These are phyloP conservation scores for Ascoidea rubescens DNA, from an alignment of 805 yeast genomes.

Conservation along the genomic window DNA sequence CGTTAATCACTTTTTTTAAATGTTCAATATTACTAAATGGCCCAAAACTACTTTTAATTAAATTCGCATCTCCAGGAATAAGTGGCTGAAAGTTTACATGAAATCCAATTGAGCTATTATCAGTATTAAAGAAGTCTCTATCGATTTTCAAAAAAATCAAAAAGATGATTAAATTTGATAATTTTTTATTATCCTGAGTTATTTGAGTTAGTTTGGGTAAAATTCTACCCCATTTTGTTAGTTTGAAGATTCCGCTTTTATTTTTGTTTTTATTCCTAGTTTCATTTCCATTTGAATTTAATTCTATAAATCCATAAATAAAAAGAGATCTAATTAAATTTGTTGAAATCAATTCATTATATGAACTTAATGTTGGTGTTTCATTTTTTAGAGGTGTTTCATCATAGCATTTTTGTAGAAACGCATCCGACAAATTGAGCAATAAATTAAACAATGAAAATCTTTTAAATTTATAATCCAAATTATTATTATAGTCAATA, in stretches of 20 bases:
- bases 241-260: slow-evolving; percentile 21
- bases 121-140: slow-evolving; percentile 13
- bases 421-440: slow-evolving; percentile 18
- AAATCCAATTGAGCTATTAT: slow-evolving; percentile 7
- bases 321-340: slow-evolving; percentile 38
- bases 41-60: slow-evolving; percentile 9
- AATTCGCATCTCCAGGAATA: slow-evolving; percentile 25
- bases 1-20: slow-evolving; percentile 18
- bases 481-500: not conserved
- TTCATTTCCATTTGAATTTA: too few relatives aligned
- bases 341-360: slow-evolving; percentile 44
- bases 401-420: slow-evolving; percentile 18
- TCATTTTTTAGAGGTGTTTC: slow-evolving; percentile 14
- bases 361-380: slow-evolving; percentile 22
- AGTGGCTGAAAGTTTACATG: slow-evolving; percentile 22
- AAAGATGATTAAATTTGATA: slow-evolving; percentile 31
- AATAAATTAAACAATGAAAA: slow-evolving; percentile 19
- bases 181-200: slow-evolving; percentile 17
- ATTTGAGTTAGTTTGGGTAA: slow-evolving; percentile 22
- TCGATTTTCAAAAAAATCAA: slow-evolving; percentile 31
- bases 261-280: too few relatives aligned
- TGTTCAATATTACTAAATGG: slow-evolving; percentile 13
- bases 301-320: slow-evolving; percentile 31
- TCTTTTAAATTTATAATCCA: slow-evolving; percentile 16
- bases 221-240: slow-evolving; percentile 38